A percentile compares a stretch with the other conserved stretches of the same genome.
phyloP scores from a whole-genome alignment of 2,329 filamentous ascomycete genomes.

The Chaetothyriales sp. region DNA sequence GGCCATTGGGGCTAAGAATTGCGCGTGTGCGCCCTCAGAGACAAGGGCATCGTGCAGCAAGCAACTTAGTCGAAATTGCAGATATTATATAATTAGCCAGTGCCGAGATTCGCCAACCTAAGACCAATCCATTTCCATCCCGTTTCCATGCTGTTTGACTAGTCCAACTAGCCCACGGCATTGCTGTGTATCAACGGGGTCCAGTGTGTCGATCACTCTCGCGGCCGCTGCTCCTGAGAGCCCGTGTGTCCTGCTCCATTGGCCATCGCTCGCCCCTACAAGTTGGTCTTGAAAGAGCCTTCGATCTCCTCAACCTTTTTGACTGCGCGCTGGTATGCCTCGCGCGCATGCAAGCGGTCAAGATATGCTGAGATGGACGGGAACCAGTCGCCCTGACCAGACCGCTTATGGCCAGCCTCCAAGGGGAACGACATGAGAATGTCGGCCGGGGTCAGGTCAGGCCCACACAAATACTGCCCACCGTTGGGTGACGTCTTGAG shows the following conservation, averaged over 20 bases:
- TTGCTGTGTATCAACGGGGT: too few species aligned
- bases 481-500: conserved; percentile 27
- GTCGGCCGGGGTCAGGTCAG: conserved; percentile 30
- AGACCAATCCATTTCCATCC: too few species aligned
- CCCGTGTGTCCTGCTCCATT: not conserved
- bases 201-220: too few species aligned
- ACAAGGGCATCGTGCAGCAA: not conserved
- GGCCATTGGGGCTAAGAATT: not conserved
- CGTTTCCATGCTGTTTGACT: too few species aligned
- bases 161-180: too few species aligned
- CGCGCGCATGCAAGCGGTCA: conserved; percentile 22
- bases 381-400: conserved; percentile 22
- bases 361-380: conserved; percentile 28
- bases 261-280: conserved; percentile 1
- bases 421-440: conserved; percentile 34
- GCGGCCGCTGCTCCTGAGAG: too few species aligned
- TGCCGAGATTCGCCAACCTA: not conserved
- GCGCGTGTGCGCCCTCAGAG: not conserved
- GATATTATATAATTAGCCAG: not conserved
- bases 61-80: not conserved
- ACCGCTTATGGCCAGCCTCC: conserved; percentile 23
- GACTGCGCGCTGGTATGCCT: conserved; percentile 27
- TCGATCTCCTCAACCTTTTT: conserved; percentile 29
- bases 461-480: conserved; percentile 29
- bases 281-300: conserved; percentile 18